Evolutionary conservation across 768 basidiomycete species (phyloP).

Genomic region (Leccinellum albellum): DNA sequence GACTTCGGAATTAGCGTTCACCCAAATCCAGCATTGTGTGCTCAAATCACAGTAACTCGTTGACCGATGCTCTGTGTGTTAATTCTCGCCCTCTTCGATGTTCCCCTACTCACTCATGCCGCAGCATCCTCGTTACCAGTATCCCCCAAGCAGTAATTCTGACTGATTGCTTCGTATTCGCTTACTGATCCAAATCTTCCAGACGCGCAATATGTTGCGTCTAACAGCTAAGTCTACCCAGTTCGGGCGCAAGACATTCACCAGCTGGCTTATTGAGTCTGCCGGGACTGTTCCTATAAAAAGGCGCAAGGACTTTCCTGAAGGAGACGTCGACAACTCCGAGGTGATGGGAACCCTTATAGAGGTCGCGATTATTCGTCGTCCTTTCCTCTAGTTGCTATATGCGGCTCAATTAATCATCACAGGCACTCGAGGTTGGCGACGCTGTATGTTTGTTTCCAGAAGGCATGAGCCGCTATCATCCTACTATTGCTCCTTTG

Average conservation of each 20-base stretch:
- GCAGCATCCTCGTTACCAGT: slow-evolving; percentile 67
- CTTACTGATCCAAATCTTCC: slow-evolving; percentile 5
- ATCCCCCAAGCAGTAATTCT: slow-evolving; percentile 61
- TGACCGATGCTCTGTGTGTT: slow-evolving; percentile 81
- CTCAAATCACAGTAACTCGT: slow-evolving; percentile 82
- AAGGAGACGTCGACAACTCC: slow-evolving; percentile 59
- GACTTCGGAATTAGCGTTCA: neutral
- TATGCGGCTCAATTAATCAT: slow-evolving; percentile 8
- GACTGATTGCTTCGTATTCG: neutral
- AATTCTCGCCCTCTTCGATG: neutral
- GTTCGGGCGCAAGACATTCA: slow-evolving; percentile 80
- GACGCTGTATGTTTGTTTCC: slow-evolving; percentile 84
- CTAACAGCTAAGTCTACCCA: slow-evolving; percentile 86
- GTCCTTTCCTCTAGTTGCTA: neutral
- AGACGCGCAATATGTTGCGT: slow-evolving; percentile 77
- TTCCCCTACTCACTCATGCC: neutral
- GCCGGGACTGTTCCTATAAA: slow-evolving; percentile 84
- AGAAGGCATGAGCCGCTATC: slow-evolving; percentile 82
- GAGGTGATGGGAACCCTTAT: slow-evolving; percentile 65
- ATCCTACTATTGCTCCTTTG: slow-evolving; percentile 81
- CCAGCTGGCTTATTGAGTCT: slow-evolving; percentile 86
- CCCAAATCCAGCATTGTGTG: slow-evolving; percentile 63
- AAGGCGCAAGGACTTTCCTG: slow-evolving; percentile 64
- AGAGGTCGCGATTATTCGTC: slow-evolving; percentile 40
- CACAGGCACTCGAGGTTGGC: slow-evolving; percentile 67